Conservation (phyloP, 768 basidiomycete species). For the Leccinum imitatum region DNA sequence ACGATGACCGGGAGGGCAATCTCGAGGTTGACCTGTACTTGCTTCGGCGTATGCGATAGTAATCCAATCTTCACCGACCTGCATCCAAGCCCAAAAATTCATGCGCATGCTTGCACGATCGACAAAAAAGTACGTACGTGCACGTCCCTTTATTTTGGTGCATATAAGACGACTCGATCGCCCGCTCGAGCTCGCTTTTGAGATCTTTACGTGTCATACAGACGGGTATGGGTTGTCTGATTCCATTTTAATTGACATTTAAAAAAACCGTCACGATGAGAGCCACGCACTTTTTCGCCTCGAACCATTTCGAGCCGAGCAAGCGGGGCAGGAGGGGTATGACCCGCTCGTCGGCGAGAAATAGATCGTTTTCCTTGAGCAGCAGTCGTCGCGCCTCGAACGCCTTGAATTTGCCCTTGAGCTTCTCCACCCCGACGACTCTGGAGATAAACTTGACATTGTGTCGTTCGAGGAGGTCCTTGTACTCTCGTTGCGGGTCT, state of each 20-base stretch:
- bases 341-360: constrained; percentile 90
- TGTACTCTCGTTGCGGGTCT: constrained; percentile 95
- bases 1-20: constrained; percentile 75
- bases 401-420: constrained; percentile 90
- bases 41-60: constrained; percentile 66
- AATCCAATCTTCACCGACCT: constrained; percentile 86
- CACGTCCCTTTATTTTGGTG: constrained; percentile 93
- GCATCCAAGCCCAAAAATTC: not conserved
- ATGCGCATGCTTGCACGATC: not conserved
- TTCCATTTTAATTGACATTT: no score
- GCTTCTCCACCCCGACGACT: constrained; percentile 87
- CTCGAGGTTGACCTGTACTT: constrained; percentile 78
- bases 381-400: constrained; percentile 82
- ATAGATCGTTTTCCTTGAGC: constrained; percentile 86
- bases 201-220: constrained; percentile 83
- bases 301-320: constrained; percentile 88
- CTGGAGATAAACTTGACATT: constrained; percentile 88
- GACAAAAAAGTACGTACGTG: constrained; percentile 55
- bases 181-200: constrained; percentile 89
- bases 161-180: constrained; percentile 93
- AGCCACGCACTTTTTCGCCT: constrained; percentile 87
- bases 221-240: constrained; percentile 91
- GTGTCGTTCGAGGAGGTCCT: constrained; percentile 78
- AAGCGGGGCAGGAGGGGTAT: constrained; percentile 84
- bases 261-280: no score